Base-by-base conservation (phyloP, 192 early-diverging fungal genomes). In the Mortierella hygrophila region DNA sequence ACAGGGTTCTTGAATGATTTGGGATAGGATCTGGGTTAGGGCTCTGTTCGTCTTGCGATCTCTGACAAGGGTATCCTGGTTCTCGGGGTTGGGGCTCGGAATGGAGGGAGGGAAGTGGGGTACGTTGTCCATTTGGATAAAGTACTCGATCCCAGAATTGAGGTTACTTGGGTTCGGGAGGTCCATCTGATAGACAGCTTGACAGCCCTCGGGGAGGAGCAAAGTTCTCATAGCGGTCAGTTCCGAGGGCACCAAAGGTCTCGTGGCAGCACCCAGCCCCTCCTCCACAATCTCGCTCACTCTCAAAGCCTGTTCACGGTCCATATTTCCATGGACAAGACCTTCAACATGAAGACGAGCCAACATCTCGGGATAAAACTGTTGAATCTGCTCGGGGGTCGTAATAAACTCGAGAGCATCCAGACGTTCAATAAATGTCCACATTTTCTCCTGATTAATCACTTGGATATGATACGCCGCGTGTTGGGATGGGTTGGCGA, bases 101-200 rank as follows among this genome's bases (percentile, higher is more conserved):
- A 7, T 46, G 44, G 29, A 32, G 2, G 18, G n/a, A 60, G 57
- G 8, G 57, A 65, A 13, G 29, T 32, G 11, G 11, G 60, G 26
- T 2, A 4, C 29, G 10, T 32, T 10, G 9, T 55, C 35, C 13
- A 95, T 76, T 71, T 96, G 95, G 60, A 96, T 49, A 79, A 93
- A 94, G 88, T 95, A 91, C 70, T 97, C 95, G 55, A 97, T 94
- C 9, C 95, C 94, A 70, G 95, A 97, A 83, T 99, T 97, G 44
- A 96, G 74, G 82, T 99, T 95, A 55, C 91, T 91, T 21, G 91
- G 68, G 79, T 98, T 94, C 7, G 90, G 90, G 4, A 93, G 89
- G 23, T 82, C 70, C 23, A 88, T 78, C 41, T 88, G 83, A 72
- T 89, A 85, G 2, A 89, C 82, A 47, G 70, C 78, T 35, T 35